phyloP scores from a whole-genome alignment of 257 asterid genomes.

The Solanum peruvianum region DNA sequence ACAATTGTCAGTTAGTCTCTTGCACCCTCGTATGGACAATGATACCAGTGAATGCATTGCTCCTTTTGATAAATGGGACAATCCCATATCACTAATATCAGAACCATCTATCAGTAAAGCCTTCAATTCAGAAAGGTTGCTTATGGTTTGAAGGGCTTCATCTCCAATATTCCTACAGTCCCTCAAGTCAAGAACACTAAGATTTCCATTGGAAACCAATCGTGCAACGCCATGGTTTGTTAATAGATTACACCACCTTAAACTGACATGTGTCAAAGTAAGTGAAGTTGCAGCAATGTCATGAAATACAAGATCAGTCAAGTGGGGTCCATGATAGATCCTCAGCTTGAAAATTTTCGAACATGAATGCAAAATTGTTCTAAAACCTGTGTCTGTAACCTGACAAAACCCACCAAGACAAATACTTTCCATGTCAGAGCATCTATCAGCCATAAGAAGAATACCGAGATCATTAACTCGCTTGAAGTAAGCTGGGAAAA shows the following conservation, averaged over 20 bases:
- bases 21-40: constrained; percentile 81
- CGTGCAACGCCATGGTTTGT: constrained; percentile 66
- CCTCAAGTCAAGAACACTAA: constrained; percentile 60
- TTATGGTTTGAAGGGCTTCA: constrained; percentile 60
- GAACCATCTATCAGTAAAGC: constrained; percentile 69
- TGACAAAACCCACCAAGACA: constrained; percentile 93
- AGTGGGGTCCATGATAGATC: constrained; percentile 71
- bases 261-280: constrained; percentile 62
- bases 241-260: constrained; percentile 86
- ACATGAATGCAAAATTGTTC: constrained; percentile 86
- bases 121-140: constrained; percentile 52
- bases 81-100: constrained; percentile 74
- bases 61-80: constrained; percentile 61
- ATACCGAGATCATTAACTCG: constrained; percentile 96
- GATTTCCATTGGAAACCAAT: constrained; percentile 54
- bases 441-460: constrained; percentile 91
- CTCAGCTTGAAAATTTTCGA: constrained; percentile 50
- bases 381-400: constrained; percentile 87
- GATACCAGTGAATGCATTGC: constrained; percentile 42
- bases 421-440: constrained; percentile 83
- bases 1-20: constrained; percentile 75
- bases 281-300: constrained; percentile 81
- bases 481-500: constrained; percentile 64
- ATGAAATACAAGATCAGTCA: constrained; percentile 87
- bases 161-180: constrained; percentile 79